Evolutionary conservation across 148 eudicot genomes (phyloP).

Genomic region (Mesembryanthemum crystallinum): DNA sequence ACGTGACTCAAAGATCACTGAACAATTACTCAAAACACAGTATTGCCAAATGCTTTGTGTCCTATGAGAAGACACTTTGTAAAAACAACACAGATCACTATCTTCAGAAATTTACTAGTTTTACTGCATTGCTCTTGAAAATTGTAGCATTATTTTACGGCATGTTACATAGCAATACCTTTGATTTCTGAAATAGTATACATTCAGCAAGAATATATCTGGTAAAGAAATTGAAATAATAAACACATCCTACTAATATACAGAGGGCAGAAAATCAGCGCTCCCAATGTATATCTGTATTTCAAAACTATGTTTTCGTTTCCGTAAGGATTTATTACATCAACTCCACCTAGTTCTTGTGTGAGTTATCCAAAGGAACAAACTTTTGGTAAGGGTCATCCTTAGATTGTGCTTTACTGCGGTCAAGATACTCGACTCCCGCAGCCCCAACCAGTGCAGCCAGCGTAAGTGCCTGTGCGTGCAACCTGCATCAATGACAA

Average conservation of each 20-base stretch:
- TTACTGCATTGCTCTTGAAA: not conserved
- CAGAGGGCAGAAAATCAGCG: slow-evolving; percentile 20
- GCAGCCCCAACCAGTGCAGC: slow-evolving; percentile 84
- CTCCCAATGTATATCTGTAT: slow-evolving; percentile 11
- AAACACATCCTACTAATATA: slow-evolving; percentile 16
- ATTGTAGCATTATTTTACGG: slow-evolving; percentile 21
- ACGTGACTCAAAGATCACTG: not conserved
- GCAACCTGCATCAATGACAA: slow-evolving; percentile 44
- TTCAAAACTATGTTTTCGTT: not conserved
- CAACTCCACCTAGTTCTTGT: slow-evolving; percentile 34
- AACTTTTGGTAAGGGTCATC: slow-evolving; percentile 45
- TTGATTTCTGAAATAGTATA: slow-evolving; percentile 3
- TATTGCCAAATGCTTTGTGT: no score
- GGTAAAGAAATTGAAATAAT: not conserved
- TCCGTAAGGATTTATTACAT: slow-evolving; percentile 2
- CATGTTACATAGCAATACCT: slow-evolving; percentile 21
- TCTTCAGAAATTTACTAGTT: not conserved
- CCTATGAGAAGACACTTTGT: no score
- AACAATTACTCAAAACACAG: not conserved
- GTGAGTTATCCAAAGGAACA: slow-evolving; percentile 39
- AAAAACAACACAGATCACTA: not conserved
- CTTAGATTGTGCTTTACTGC: slow-evolving; percentile 34
- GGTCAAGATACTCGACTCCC: slow-evolving; percentile 71
- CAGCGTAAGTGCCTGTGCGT: slow-evolving; percentile 79
- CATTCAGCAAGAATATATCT: slow-evolving; percentile 8